Percentiles rank a stretch among this genome's conserved stretches.
Evolutionary conservation across 768 basidiomycete genomes (phyloP).

Genomic region (Omphalotus guepiniiformis): DNA sequence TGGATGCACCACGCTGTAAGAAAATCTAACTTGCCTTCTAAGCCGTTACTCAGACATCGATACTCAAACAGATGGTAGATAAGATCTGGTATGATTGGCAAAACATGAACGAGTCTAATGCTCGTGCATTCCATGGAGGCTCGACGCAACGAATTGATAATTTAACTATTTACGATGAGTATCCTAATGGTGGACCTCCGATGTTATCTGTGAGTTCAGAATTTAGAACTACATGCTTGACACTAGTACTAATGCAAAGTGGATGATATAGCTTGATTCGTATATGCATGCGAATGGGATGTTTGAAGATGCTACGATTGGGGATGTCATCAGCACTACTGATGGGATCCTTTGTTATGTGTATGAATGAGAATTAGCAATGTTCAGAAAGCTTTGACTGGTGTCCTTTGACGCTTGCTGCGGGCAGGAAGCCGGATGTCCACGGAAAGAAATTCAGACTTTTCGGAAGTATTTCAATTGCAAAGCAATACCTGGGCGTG

Average conservation of each 20-base stretch:
- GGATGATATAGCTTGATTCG: slow-evolving; percentile 23
- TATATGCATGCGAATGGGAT: slow-evolving; percentile 24
- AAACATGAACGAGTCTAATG: not conserved
- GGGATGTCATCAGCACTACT: slow-evolving; percentile 26
- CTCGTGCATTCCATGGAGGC: slow-evolving; percentile 3
- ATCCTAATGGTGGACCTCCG: slow-evolving; percentile 9
- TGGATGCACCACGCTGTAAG: slow-evolving; percentile 3
- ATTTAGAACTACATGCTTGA: slow-evolving; percentile 19
- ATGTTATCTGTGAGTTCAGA: slow-evolving; percentile 36
- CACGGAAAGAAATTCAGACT: no score
- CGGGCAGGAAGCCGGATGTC: no score
- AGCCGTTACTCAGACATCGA: not conserved
- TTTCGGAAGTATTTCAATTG: no score
- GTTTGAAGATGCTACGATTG: slow-evolving; percentile 17
- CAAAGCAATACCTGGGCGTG: no score
- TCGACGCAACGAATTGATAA: slow-evolving; percentile 8
- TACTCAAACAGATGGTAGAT: slow-evolving; percentile 3
- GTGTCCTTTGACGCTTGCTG: no score
- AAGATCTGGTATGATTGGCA: slow-evolving; percentile 11
- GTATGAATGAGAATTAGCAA: slow-evolving; percentile 30
- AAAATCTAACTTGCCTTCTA: no score
- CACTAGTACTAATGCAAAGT: not conserved
- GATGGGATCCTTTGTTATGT: slow-evolving; percentile 29
- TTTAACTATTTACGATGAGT: slow-evolving; percentile 1
- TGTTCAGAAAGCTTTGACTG: no score